A percentile compares a stretch with the other conserved stretches of the same genome.
Evolutionary conservation across 78 protist species (phyloP).

Genomic region (Ministeria vibrans): DNA sequence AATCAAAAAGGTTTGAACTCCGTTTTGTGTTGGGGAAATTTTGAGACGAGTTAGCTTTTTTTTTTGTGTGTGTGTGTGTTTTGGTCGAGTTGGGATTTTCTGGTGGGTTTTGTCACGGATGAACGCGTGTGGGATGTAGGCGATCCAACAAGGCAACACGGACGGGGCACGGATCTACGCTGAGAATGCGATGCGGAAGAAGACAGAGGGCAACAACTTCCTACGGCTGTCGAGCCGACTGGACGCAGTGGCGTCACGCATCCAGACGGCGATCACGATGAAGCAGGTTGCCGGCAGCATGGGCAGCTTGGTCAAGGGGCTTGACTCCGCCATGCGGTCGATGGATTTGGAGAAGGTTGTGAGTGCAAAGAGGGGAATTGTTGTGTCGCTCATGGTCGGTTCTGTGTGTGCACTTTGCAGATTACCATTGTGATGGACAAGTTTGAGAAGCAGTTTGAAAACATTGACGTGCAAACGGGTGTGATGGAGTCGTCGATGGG

Average conservation of each 20-base stretch:
- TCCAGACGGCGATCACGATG: conserved; percentile 86
- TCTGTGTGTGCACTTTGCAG: conserved; percentile 2
- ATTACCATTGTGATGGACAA: conserved; percentile 83
- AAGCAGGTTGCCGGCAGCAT: conserved; percentile 61
- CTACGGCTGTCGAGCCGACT: conserved; percentile 74
- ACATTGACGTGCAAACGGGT: conserved; percentile 77
- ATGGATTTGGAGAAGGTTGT: conserved; percentile 80
- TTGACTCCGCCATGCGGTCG: conserved; percentile 73
- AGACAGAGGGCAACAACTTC: conserved; percentile 79
- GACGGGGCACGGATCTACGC: conserved; percentile 94
- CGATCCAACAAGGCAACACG: conserved; percentile 86
- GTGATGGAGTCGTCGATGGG: conserved; percentile 83
- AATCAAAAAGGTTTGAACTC: conserved; percentile 56
- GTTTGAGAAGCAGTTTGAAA: conserved; percentile 90
- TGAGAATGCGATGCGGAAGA: conserved; percentile 89
- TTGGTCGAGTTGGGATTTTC: no score
- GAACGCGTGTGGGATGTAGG: no score
- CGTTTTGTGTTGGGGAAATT: no score
- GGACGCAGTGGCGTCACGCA: conserved; percentile 92
- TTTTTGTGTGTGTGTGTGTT: no score
- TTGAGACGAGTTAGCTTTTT: no score
- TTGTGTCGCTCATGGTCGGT: background rate
- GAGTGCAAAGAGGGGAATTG: background rate
- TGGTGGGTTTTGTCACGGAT: no score
- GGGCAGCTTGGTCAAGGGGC: conserved; percentile 64